phyloP scores from a whole-genome alignment of 768 basidiomycete genomes.

The Trametes meyenii region DNA sequence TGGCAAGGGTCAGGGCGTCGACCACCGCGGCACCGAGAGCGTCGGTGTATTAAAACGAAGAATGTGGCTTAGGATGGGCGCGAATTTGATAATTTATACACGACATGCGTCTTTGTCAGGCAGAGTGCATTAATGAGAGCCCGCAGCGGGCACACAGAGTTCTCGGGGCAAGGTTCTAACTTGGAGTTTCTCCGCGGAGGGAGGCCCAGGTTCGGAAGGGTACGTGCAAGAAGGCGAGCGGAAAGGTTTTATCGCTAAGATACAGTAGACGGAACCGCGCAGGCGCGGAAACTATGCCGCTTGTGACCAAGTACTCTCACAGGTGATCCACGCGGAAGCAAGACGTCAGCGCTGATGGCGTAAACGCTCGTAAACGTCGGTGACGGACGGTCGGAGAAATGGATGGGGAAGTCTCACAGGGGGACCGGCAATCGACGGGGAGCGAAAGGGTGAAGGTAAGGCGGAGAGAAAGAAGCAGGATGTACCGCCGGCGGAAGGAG shows the following conservation, averaged over 20 bases:
- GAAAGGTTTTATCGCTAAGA: constrained; percentile 3
- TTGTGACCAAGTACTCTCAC: constrained; percentile 3
- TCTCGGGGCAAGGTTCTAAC: background rate
- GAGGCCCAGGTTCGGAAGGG: background rate
- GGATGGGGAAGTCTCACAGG: constrained; percentile 15
- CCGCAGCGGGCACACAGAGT: background rate
- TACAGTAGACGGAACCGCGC: constrained; percentile 2
- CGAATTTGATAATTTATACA: background rate
- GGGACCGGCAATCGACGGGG: constrained; percentile 10
- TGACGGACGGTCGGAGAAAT: constrained; percentile 10
- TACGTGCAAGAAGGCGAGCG: background rate
- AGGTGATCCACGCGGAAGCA: constrained; percentile 23
- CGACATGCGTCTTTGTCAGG: background rate
- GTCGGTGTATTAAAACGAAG: background rate
- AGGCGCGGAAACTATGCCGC: background rate
- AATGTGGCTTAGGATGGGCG: background rate
- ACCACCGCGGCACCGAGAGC: background rate
- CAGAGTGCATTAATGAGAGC: background rate
- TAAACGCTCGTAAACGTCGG: constrained; percentile 12
- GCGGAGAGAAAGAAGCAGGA: constrained; percentile 7
- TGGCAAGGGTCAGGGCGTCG: background rate
- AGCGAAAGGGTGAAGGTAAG: constrained; percentile 3
- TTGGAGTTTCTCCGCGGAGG: constrained; percentile 12
- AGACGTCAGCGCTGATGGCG: constrained; percentile 16
- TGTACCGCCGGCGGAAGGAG: constrained; percentile 12